Base-by-base conservation (phyloP, 352 stramenopile species). In the Elongisporangium undulatum region DNA sequence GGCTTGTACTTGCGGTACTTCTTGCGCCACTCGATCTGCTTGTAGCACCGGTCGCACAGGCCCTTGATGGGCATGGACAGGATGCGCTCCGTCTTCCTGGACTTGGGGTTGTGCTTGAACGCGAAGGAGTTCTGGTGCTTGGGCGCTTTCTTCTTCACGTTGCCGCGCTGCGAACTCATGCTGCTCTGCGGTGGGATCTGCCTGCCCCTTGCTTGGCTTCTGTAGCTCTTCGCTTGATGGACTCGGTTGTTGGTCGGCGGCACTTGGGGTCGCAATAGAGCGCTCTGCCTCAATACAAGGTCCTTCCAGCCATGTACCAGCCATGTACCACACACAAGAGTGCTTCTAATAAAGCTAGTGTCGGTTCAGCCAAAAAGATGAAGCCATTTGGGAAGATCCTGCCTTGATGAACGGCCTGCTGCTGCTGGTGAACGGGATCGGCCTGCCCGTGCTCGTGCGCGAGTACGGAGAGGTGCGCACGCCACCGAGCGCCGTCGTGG, bases 1-100 rank as follows among this genome's bases (percentile, higher is more conserved):
- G 97, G 96, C 66, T 98, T 98, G 82, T 99, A 99, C 74, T 99
- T 99, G 72, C 97, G 88, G 79, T 99, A 99, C 69, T 98, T 97
- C 83, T 99, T 99, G 61, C 95, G 81, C 97, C 97, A 99, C 72
- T 99, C 96, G 66, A 99, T 98, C 77, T 99, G 96, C 53, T 97
- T 92, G 59, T 92, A 77, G 77, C 96, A 99, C 55, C 94, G 84
- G 53, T 94, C 76, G 71, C 96, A 99, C 17, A 98, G 82, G 1
- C 96, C 95, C 24, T 90, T 74, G 72, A 98, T 98, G 3, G 91
- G 90, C 58, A 89, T 81, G 4, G 77, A 77, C 53, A 98, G 65
- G 60, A 98, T 98, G 53, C 90, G 87, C 59, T 96, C 85, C 26
- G 96, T 99, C 79, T 98, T 98, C 79, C 98, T 99, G 23, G 92